phyloP scores from a whole-genome alignment of 768 basidiomycete genomes.

The Paxillus involutus region DNA sequence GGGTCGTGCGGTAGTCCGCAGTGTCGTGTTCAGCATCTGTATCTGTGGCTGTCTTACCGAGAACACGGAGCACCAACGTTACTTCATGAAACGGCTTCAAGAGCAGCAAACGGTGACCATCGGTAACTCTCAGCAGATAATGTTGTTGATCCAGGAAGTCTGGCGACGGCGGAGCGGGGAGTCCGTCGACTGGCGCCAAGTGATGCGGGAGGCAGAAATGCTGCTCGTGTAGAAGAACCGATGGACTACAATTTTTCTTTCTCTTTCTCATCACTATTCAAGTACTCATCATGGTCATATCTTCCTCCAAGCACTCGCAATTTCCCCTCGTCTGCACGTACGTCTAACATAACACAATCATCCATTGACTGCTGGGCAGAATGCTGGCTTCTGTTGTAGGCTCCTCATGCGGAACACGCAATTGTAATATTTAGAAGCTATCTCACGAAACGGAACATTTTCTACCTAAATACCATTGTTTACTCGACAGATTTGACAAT shows the following conservation, averaged over 20 bases:
- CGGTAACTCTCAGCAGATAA: slow-evolving; percentile 65
- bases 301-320: slow-evolving; percentile 2
- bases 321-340: slow-evolving; percentile 10
- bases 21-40: slow-evolving; percentile 78
- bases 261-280: background rate
- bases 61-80: slow-evolving; percentile 38
- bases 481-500: too few species aligned
- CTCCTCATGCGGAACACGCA: slow-evolving; percentile 19
- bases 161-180: slow-evolving; percentile 48
- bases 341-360: slow-evolving; percentile 6
- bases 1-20: slow-evolving; percentile 61
- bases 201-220: slow-evolving; percentile 49
- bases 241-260: background rate
- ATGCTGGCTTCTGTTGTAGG: slow-evolving; percentile 13
- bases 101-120: slow-evolving; percentile 53
- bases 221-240: slow-evolving; percentile 52
- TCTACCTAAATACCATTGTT: background rate
- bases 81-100: slow-evolving; percentile 46
- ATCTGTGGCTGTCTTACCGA: slow-evolving; percentile 72
- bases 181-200: slow-evolving; percentile 62
- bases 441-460: background rate
- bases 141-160: slow-evolving; percentile 51
- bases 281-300: background rate
- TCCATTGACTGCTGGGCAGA: slow-evolving; percentile 21
- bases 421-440: slow-evolving; percentile 18